These are phyloP conservation scores for Coemansia sp. DNA, from an alignment of 192 early-diverging fungal species.

Conservation along the genomic window DNA sequence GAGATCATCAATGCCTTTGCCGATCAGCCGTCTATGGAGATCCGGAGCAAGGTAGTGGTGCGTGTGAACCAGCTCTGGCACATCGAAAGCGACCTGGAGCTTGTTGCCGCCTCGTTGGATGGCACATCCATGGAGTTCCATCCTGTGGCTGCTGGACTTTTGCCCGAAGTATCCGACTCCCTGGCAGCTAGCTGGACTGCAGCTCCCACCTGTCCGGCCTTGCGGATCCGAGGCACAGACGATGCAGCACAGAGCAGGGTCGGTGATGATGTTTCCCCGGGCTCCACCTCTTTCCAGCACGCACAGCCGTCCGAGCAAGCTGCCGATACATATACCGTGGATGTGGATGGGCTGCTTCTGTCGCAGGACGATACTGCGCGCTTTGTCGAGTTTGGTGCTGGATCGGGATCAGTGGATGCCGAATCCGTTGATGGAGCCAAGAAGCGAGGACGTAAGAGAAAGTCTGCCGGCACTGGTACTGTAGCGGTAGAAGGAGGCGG, in stretches of 20 bases:
- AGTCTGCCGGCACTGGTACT: background rate
- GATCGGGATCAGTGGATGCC: background rate
- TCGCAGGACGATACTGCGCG: constrained; percentile 45
- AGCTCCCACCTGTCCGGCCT: background rate
- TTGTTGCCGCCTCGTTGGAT: constrained; percentile 28
- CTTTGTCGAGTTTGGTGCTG: constrained; percentile 17
- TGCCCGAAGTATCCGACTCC: constrained; percentile 32
- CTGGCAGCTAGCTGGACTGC: background rate
- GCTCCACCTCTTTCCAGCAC: background rate
- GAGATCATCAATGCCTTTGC: constrained; percentile 70
- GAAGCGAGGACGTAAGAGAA: constrained; percentile 35
- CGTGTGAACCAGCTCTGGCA: constrained; percentile 41
- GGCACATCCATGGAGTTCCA: constrained; percentile 27
- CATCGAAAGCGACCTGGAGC: constrained; percentile 25
- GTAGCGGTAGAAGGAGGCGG: too few relatives aligned
- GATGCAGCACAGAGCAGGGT: background rate
- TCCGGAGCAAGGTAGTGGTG: constrained; percentile 27
- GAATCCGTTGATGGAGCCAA: background rate
- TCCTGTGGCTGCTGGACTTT: constrained; percentile 28
- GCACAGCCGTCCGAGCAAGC: background rate
- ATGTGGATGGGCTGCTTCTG: constrained; percentile 34
- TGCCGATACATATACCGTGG: constrained; percentile 12
- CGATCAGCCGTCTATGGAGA: constrained; percentile 31
- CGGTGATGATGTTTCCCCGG: background rate
- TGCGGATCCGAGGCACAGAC: constrained; percentile 8